Evolutionary conservation across 169 alveolate species (phyloP).

Genomic region (Eimeria nieschulzi): DNA sequence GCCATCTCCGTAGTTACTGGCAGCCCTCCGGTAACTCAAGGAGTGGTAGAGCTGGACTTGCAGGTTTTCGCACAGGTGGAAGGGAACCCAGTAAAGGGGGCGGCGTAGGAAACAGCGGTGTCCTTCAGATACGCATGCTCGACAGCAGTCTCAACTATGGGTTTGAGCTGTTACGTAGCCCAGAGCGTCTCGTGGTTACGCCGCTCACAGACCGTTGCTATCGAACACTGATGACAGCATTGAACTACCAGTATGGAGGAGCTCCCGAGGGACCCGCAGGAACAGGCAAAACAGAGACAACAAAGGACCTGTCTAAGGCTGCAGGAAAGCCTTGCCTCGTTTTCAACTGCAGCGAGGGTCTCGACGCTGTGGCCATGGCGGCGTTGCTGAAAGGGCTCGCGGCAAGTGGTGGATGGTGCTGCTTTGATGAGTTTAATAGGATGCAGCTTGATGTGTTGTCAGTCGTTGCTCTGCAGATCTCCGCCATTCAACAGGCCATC

Average conservation of each 20-base stretch:
- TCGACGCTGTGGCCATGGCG: slow-evolving; percentile 95
- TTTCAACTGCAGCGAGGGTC: slow-evolving; percentile 96
- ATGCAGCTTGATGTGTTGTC: slow-evolving; percentile 93
- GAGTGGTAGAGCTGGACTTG: slow-evolving; percentile 41
- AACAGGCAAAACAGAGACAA: slow-evolving; percentile 98
- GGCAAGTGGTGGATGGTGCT: slow-evolving; percentile 94
- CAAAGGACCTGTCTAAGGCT: slow-evolving; percentile 94
- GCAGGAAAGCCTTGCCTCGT: slow-evolving; percentile 95
- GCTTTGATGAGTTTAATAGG: slow-evolving; percentile 95
- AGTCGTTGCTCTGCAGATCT: slow-evolving; percentile 93
- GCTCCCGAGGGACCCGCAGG: slow-evolving; percentile 97
- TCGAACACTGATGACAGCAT: slow-evolving; percentile 92
- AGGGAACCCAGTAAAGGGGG: slow-evolving; percentile 20
- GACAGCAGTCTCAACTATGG: slow-evolving; percentile 91
- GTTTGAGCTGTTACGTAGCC: slow-evolving; percentile 92
- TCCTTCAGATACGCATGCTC: slow-evolving; percentile 80
- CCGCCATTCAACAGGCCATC: slow-evolving; percentile 67
- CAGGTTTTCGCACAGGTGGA: slow-evolving; percentile 2
- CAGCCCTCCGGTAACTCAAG: slow-evolving; percentile 62
- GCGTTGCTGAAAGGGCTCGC: slow-evolving; percentile 93
- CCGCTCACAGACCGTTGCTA: slow-evolving; percentile 93
- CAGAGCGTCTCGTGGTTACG: slow-evolving; percentile 92
- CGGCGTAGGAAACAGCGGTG: slow-evolving; percentile 75
- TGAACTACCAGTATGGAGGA: slow-evolving; percentile 92
- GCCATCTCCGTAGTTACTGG: slow-evolving; percentile 90